Evolutionary conservation across 2,329 filamentous ascomycete genomes (phyloP).

Genomic region (Fusarium nisikadoi): DNA sequence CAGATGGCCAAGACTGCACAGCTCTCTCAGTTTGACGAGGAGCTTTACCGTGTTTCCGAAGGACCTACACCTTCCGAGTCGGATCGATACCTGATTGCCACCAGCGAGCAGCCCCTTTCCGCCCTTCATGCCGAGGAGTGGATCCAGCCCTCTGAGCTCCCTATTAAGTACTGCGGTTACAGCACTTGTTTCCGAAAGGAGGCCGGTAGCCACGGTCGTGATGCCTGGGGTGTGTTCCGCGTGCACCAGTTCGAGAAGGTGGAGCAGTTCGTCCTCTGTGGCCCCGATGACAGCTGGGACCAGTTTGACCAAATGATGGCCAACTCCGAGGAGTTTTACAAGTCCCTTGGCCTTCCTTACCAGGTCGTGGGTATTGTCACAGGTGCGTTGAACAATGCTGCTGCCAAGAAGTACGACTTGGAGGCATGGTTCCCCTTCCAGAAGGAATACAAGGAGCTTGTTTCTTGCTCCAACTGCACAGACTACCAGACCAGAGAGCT

Average conservation of each 20-base stretch:
- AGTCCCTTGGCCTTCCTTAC: constrained; percentile 89
- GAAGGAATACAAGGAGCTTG: constrained; percentile 97
- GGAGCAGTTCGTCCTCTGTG: constrained; percentile 82
- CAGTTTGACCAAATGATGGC: constrained; percentile 93
- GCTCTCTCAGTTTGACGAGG: constrained; percentile 96
- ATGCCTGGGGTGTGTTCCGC: constrained; percentile 98
- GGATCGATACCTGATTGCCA: constrained; percentile 84
- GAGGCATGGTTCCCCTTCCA: constrained; percentile 98
- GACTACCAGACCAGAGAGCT: constrained; percentile 96
- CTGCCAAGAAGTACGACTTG: constrained; percentile 91
- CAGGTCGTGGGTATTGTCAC: constrained; percentile 94
- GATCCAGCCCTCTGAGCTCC: constrained; percentile 84
- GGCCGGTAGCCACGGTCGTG: constrained; percentile 84
- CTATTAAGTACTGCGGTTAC: constrained; percentile 85
- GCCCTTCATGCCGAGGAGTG: constrained; percentile 94
- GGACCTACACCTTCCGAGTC: constrained; percentile 85
- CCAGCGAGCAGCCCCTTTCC: constrained; percentile 94
- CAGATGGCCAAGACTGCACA: constrained; percentile 99
- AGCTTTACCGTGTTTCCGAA: constrained; percentile 95
- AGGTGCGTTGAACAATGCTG: constrained; percentile 84
- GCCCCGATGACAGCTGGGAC: constrained; percentile 92
- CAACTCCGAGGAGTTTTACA: constrained; percentile 93
- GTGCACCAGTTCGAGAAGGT: constrained; percentile 98
- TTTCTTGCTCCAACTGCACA: constrained; percentile 97
- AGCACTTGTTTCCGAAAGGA: constrained; percentile 97